Evolutionary conservation across 192 early-diverging fungal genomes (phyloP), one percentile per base, ranked within the genome.

Genomic region (Bifiguratus adelaidae): DNA sequence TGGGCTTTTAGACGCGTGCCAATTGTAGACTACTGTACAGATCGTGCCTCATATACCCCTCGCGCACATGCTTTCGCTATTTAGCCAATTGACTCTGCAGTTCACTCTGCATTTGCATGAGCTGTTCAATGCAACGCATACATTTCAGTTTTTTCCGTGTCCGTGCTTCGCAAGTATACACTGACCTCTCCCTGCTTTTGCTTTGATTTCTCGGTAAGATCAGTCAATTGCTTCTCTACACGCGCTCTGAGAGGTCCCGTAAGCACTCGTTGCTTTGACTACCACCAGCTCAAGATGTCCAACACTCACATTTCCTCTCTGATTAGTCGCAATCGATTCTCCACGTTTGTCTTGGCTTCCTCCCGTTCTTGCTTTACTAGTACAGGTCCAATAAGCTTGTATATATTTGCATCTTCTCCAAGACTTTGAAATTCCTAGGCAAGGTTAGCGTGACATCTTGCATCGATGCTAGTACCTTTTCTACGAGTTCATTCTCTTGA

Each of bases 301-400:
- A 11, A 22, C 18, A 53, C 75, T 63, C 70, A 89, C 89, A 93
- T 89, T 72, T 99, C 93, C 16, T 58, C 61, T 8, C 60, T 54
- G 53, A 99, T 99, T 42, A 81, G 90, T 48, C 95, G 88, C 34
- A 99, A 76, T 44, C 95, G 89, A 65, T 96, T 96, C 49, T 86
- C 76, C 13, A 99, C 92, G 56, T 99, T 96, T 8, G 73, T 60
- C 13, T 53, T 62, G 8, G 95, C 92, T 60, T 99, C 95, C 4
- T 63, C 37, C 47, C 71, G 76, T 3, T 95, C 93, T 60, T 99
- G 93, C 68, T 86, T 93, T 8, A 95, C 86, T 21, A 99, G 70
- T 9, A 95, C 93, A 19, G 95, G 95, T 0, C 95, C 95, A 50
- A 93, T 86, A 43, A 99, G 67, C 57, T 99, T 99, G 76, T 89